Evolutionary conservation across 495 filamentous ascomycete genomes (phyloP), one percentile per base, ranked within the genome.

Genomic region (Aspergillus hancockii): DNA sequence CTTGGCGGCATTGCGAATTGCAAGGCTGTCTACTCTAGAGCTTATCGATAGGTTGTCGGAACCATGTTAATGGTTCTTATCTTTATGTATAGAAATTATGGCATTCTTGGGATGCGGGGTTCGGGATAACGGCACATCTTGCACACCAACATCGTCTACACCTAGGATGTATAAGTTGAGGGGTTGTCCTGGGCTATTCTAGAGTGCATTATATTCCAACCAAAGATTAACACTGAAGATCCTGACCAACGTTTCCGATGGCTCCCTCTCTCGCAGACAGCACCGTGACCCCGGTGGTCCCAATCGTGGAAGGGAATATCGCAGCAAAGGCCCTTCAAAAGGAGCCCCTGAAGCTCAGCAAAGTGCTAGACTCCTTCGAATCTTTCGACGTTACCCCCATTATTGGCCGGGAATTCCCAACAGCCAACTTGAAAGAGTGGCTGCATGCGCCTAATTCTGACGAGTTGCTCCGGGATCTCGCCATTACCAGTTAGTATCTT

Each of bases 301-400:
- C 67, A 23, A 31, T 63, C 22, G 56, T 66, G 21, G 69, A 58
- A n/a, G 23, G 9, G 6, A 69, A 51, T 54, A 43, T 61, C 25
- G 28, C 59, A 0, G 23, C 16, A 59, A 65, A 47, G 63, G 40
- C n/a, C 38, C 53, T 30, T 56, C 55, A 64, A 47, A 59, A 61
- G 22, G 60, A 63, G 40, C 83, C 86, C 0, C 65, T 88, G 23
- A 67, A 79, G 65, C 70, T 76, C 16, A 80, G 74, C 0, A 84
- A 84, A 5, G 73, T 76, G 0, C 75, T 90, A 0, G 81, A 88
- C 36, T 55, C 78, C 14, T 87, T 82, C 64, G 72, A 87, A 41
- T 78, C 76, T 13, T 83, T 86, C 53, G 88, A 90, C 28, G 75
- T 85, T 1, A 91, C 88, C 4, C 86, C 88, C 0, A 68, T 85